Percentiles rank a stretch among this genome's conserved stretches.
phyloP scores from a whole-genome alignment of 331 rosid species.

The Cydonia oblonga region DNA sequence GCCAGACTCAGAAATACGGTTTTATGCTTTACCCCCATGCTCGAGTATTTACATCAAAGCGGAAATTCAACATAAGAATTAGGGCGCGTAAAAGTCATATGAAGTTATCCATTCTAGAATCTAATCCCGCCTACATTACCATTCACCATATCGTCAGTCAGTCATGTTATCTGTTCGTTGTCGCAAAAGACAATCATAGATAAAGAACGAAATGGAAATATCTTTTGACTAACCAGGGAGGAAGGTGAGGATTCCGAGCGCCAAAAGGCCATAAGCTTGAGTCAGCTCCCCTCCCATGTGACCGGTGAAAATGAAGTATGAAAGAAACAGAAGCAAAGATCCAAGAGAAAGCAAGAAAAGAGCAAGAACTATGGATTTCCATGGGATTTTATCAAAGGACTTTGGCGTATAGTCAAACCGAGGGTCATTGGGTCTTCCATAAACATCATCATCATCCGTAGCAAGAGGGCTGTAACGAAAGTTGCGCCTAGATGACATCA shows the following conservation, averaged over 20 bases:
- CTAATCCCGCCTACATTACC: no score
- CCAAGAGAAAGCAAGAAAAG: conserved; percentile 71
- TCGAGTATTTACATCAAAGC: not conserved
- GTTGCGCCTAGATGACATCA: conserved; percentile 68
- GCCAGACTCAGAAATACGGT: not conserved
- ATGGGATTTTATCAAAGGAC: conserved; percentile 70
- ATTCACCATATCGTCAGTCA: not conserved
- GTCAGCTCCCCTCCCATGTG: conserved; percentile 92
- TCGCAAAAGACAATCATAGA: not conserved
- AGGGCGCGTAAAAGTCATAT: not conserved
- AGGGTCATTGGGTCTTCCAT: conserved; percentile 48
- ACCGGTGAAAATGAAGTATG: conserved; percentile 73
- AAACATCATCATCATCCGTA: conserved; percentile 38
- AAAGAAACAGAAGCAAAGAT: conserved; percentile 57
- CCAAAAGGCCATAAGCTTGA: conserved; percentile 86
- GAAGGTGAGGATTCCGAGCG: conserved; percentile 72
- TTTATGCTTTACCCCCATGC: not conserved
- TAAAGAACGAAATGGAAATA: not conserved
- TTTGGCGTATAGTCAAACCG: conserved; percentile 81
- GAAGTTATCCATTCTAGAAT: not conserved
- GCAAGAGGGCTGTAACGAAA: conserved; percentile 56
- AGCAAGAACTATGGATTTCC: conserved; percentile 90
- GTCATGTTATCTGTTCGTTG: not conserved
- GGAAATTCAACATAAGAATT: not conserved
- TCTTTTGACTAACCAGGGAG: conserved; percentile 65